These are phyloP conservation scores for Vitellaria paradoxa DNA, from an alignment of 179 eudicot species.

Conservation along the genomic window DNA sequence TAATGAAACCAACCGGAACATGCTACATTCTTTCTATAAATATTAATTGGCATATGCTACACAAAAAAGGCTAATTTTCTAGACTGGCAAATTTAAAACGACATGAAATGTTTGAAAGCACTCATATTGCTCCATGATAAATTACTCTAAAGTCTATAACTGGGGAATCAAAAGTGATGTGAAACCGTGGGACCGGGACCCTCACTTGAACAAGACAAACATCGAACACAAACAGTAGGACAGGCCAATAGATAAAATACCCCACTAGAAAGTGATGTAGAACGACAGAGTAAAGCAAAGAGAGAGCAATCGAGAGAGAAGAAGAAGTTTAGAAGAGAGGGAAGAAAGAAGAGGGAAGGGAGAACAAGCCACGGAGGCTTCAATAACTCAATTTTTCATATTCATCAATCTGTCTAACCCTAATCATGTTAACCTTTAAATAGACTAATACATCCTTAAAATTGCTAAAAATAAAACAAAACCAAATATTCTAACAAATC, in stretches of 20 bases:
- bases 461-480: no score
- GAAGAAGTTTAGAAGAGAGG: no score
- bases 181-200: background rate
- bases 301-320: no score
- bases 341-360: no score
- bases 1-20: background rate
- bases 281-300: no score
- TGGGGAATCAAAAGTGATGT: background rate
- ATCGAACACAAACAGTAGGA: background rate
- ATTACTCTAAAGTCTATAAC: background rate
- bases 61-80: background rate
- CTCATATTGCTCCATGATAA: background rate
- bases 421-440: no score
- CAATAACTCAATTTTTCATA: no score
- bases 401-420: no score
- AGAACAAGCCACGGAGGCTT: no score
- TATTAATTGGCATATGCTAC: background rate
- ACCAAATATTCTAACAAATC: no score
- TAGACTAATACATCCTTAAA: no score
- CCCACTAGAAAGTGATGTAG: background rate
- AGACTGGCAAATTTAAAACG: background rate
- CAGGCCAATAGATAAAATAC: background rate
- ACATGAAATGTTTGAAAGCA: background rate
- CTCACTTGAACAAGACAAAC: background rate
- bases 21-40: background rate